Percentiles rank a stretch among this genome's conserved stretches.
Evolutionary conservation across 805 yeast species (phyloP).

Genomic region (Ogataea sp.): DNA sequence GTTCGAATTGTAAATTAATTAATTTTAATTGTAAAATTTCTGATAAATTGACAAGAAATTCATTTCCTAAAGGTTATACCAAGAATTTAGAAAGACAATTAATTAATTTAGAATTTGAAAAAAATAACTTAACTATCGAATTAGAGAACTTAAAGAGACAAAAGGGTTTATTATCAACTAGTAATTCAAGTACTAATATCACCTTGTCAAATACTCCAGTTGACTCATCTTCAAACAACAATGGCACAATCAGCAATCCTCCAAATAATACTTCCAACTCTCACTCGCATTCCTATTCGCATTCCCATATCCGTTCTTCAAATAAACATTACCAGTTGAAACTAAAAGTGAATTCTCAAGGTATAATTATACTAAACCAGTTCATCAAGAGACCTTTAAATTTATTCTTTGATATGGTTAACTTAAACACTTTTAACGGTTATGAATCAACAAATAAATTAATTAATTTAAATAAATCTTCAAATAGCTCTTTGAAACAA

Average conservation of each 20-base stretch:
- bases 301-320: too few relatives aligned
- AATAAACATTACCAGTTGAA: too few relatives aligned
- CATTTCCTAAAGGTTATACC: slow-evolving; percentile 77
- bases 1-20: slow-evolving; percentile 58
- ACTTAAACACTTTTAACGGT: slow-evolving; percentile 22
- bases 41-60: slow-evolving; percentile 66
- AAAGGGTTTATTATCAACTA: too few relatives aligned
- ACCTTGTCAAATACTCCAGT: background rate
- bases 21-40: slow-evolving; percentile 65
- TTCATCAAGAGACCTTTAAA: slow-evolving; percentile 18
- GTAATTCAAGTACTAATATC: slow-evolving; percentile 1
- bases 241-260: too few relatives aligned
- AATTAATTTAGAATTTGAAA: slow-evolving; percentile 51
- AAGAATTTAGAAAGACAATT: slow-evolving; percentile 62
- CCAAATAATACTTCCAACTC: too few relatives aligned
- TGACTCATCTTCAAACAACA: too few relatives aligned
- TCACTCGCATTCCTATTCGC: too few relatives aligned
- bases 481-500: background rate
- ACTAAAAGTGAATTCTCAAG: slow-evolving; percentile 13
- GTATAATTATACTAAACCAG: slow-evolving; percentile 20
- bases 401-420: slow-evolving; percentile 13
- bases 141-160: slow-evolving; percentile 17
- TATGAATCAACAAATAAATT: slow-evolving; percentile 14
- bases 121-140: slow-evolving; percentile 30
- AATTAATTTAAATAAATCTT: slow-evolving; percentile 3